phyloP scores from a whole-genome alignment of 2,329 filamentous ascomycete species.

The Tolypocladium ovalisporum region DNA sequence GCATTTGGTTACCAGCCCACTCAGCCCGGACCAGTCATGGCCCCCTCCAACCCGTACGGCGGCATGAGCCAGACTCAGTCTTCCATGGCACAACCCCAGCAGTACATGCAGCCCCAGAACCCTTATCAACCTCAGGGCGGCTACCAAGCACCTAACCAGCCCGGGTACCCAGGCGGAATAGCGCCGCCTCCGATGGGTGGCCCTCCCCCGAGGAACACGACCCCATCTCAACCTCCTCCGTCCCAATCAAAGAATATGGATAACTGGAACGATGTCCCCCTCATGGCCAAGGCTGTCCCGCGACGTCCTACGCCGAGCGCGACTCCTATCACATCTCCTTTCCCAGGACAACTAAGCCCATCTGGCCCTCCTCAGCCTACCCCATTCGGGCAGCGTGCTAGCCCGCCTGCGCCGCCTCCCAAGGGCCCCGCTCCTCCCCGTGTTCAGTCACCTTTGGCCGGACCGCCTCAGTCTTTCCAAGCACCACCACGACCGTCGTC shows the following conservation, averaged over 20 bases:
- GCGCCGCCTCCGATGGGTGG: conserved; percentile 23
- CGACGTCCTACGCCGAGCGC: conserved; percentile 65
- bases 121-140: conserved; percentile 20
- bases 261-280: conserved; percentile 91
- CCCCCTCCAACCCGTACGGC: conserved; percentile 18
- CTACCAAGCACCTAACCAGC: conserved; percentile 42
- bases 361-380: conserved; percentile 47
- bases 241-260: conserved; percentile 60
- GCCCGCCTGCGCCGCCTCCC: conserved; percentile 72
- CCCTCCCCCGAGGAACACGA: conserved; percentile 44
- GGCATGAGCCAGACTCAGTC: conserved; percentile 9
- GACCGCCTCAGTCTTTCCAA: conserved; percentile 32
- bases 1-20: conserved; percentile 37
- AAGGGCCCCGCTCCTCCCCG: conserved; percentile 64
- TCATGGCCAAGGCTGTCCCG: conserved; percentile 65
- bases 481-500: conserved; percentile 48
- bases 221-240: conserved; percentile 58
- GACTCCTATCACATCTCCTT: conserved; percentile 63
- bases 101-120: conserved; percentile 27
- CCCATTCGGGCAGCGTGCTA: conserved; percentile 50
- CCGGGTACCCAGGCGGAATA: conserved; percentile 24
- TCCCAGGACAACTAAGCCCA: conserved; percentile 51
- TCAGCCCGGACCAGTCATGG: conserved; percentile 20
- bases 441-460: conserved; percentile 60
- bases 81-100: conserved; percentile 17